Percentiles rank a stretch among this genome's conserved stretches.
These are phyloP conservation scores for Neoscytalidium dimidiatum DNA, from an alignment of 2,329 filamentous ascomycete species.

Conservation along the genomic window DNA sequence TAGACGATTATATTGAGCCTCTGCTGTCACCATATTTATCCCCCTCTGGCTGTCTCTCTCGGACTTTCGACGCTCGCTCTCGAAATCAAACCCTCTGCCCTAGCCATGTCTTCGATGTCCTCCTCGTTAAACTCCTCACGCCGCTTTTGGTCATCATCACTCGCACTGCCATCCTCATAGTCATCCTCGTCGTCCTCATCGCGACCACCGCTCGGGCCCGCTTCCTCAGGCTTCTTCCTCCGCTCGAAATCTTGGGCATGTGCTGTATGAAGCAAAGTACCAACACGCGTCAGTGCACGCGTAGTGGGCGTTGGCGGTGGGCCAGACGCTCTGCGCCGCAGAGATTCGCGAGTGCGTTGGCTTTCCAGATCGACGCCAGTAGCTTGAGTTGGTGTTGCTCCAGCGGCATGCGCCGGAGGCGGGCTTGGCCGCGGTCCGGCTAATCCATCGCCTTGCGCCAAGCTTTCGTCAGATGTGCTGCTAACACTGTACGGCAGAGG, in stretches of 20 bases:
- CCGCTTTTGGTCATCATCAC: slow-evolving; percentile 33
- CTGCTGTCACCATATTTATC: background rate
- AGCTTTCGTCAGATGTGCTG: slow-evolving; percentile 15
- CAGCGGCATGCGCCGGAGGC: background rate
- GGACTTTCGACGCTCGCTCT: slow-evolving; percentile 5
- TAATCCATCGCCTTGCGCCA: background rate
- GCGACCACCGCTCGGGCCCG: slow-evolving; percentile 32
- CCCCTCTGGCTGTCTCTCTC: background rate
- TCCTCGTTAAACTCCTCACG: slow-evolving; percentile 7
- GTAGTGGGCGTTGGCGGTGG: slow-evolving; percentile 35
- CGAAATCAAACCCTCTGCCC: slow-evolving; percentile 11
- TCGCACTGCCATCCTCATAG: slow-evolving; percentile 36
- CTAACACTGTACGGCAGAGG: slow-evolving; percentile 74
- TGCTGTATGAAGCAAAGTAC: slow-evolving; percentile 74
- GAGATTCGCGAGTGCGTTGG: slow-evolving; percentile 19
- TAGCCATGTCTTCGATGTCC: slow-evolving; percentile 3
- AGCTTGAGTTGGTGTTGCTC: background rate
- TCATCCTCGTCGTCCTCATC: slow-evolving; percentile 28
- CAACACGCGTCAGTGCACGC: slow-evolving; percentile 54
- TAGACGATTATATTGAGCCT: background rate
- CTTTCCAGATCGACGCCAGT: slow-evolving; percentile 19
- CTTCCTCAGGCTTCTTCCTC: slow-evolving; percentile 60
- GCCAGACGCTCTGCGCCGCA: slow-evolving; percentile 25
- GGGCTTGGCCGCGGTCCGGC: background rate
- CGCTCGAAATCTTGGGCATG: slow-evolving; percentile 93